Evolutionary conservation across 208 protist species (phyloP).

Genomic region (Acanthamoeba culbertsoni): DNA sequence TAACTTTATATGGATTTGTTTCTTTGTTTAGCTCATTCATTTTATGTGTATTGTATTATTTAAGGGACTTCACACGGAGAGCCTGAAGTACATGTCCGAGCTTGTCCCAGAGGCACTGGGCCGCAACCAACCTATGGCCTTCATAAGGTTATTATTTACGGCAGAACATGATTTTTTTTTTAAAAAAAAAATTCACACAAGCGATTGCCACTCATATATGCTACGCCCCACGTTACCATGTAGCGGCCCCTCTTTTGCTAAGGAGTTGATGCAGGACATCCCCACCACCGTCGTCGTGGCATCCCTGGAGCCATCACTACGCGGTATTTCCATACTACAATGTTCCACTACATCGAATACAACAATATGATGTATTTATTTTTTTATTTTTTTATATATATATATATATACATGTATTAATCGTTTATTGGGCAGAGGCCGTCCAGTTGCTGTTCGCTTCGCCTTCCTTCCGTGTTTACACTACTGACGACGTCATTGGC

Average conservation of each 20-base stretch:
- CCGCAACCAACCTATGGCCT: conserved; percentile 44
- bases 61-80: conserved; percentile 52
- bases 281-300: conserved; percentile 72
- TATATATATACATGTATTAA: background rate
- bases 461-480: conserved; percentile 74
- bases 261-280: conserved; percentile 68
- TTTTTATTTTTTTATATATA: background rate
- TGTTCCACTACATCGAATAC: too few species aligned
- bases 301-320: background rate
- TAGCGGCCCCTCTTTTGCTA: conserved; percentile 74
- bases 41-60: background rate
- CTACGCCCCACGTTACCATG: too few species aligned
- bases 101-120: conserved; percentile 18
- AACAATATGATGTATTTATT: background rate
- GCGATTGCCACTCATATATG: background rate
- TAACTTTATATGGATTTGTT: background rate
- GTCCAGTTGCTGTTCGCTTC: conserved; percentile 66
- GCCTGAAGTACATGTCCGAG: conserved; percentile 48
- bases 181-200: background rate
- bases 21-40: background rate
- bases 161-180: background rate
- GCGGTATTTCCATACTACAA: too few species aligned
- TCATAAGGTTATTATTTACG: conserved; percentile 41
- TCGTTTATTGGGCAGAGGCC: background rate
- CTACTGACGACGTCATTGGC: conserved; percentile 72